Conservation (phyloP, 306 rosid genomes). For the Gastrolobium bilobum region DNA sequence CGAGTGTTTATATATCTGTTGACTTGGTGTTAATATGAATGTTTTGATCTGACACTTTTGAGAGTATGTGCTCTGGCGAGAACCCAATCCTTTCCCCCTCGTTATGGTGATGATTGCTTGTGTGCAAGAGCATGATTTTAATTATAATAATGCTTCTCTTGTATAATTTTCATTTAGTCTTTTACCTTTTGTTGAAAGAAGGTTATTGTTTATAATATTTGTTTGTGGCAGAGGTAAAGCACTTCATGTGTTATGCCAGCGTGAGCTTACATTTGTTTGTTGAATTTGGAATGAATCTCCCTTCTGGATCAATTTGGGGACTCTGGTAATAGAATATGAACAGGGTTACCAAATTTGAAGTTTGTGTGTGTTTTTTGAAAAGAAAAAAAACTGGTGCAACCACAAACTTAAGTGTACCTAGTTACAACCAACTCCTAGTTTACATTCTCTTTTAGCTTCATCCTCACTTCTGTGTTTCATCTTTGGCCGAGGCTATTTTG, state of each 20-base stretch:
- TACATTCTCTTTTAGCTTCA: no score
- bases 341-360: no score
- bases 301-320: neutral
- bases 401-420: no score
- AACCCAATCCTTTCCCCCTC: neutral
- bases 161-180: neutral
- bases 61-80: neutral
- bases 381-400: no score
- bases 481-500: no score
- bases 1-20: no score
- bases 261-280: neutral
- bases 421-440: no score
- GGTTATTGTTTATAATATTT: slow-evolving; percentile 13
- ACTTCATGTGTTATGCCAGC: neutral
- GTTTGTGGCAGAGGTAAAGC: no score
- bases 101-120: slow-evolving; percentile 10
- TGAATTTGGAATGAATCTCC: neutral
- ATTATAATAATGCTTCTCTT: slow-evolving; percentile 22
- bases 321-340: neutral
- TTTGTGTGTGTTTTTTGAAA: neutral
- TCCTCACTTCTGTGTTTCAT: no score
- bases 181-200: neutral
- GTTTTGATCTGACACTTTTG: neutral
- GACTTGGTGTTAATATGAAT: no score
- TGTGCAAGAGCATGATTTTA: no score